Conservation (phyloP, 768 basidiomycete species). For the Chlorophyllum brunneum region DNA sequence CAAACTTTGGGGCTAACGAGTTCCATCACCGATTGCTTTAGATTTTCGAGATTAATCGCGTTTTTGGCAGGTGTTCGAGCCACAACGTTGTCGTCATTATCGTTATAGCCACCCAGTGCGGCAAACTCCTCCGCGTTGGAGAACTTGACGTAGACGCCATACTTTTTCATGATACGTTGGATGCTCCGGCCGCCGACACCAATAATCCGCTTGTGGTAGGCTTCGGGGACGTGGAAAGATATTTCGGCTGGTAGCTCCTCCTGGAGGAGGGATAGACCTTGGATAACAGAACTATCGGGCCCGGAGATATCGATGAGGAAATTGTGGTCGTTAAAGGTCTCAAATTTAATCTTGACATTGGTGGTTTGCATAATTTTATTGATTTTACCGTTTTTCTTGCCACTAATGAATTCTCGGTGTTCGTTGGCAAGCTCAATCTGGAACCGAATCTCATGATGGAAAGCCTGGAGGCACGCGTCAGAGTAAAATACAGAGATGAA, state of each 20-base stretch:
- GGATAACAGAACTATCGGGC: conserved; percentile 77
- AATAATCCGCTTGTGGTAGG: conserved; percentile 98
- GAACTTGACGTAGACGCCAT: conserved; percentile 99
- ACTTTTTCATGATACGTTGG: conserved; percentile 99
- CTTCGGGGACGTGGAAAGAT: conserved; percentile 97
- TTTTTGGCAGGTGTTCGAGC: conserved; percentile 99
- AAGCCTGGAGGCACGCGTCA: conserved; percentile 47
- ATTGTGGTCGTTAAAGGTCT: conserved; percentile 95
- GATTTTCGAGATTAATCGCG: conserved; percentile 87
- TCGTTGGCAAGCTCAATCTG: conserved; percentile 98
- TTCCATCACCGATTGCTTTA: conserved; percentile 97
- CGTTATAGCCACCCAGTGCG: conserved; percentile 88
- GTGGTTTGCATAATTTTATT: conserved; percentile 99
- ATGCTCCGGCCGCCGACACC: conserved; percentile 98
- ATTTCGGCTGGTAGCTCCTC: conserved; percentile 99
- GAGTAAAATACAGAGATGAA: conserved; percentile 3
- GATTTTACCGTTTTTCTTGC: conserved; percentile 99
- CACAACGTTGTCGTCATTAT: conserved; percentile 98
- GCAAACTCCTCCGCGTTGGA: conserved; percentile 98
- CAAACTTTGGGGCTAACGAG: conserved; percentile 91
- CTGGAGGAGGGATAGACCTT: conserved; percentile 85
- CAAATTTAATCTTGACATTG: conserved; percentile 97
- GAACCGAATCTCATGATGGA: conserved; percentile 97
- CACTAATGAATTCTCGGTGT: conserved; percentile 96
- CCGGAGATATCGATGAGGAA: conserved; percentile 92